phyloP scores from a whole-genome alignment of 1,284 basidiomycete species.

The Puccinia hordei region DNA sequence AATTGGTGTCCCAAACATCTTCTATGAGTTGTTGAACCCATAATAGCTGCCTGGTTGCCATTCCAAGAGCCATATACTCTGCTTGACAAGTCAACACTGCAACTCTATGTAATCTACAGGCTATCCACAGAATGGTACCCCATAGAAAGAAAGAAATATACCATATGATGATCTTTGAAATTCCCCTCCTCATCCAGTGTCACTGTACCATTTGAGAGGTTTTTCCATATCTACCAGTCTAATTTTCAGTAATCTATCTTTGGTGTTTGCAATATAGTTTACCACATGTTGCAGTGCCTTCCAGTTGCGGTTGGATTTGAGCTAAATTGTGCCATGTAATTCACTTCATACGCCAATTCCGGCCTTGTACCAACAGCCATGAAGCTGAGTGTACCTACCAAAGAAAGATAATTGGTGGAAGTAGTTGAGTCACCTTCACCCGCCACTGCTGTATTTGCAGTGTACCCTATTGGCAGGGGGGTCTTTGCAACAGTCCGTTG shows the following conservation, averaged over 20 bases:
- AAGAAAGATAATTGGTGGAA: neutral
- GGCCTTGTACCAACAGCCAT: conserved; percentile 8
- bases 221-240: neutral
- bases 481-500: neutral
- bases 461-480: neutral
- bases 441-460: neutral
- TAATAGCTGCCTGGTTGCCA: neutral
- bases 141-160: neutral
- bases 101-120: neutral
- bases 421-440: neutral
- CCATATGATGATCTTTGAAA: conserved; percentile 1
- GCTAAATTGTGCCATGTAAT: conserved; percentile 5
- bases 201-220: conserved; percentile 3
- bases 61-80: too few relatives aligned
- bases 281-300: conserved; percentile 3
- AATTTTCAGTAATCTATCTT: neutral
- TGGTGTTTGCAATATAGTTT: conserved; percentile 1
- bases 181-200: conserved; percentile 35
- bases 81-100: conserved; percentile 30
- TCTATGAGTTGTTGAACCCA: neutral
- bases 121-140: neutral
- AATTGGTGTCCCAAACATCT: neutral
- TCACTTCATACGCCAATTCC: conserved; percentile 11
- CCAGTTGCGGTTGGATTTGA: neutral
- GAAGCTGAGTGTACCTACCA: conserved; percentile 16